These are phyloP conservation scores for Cyclocybe cylindracea DNA, from an alignment of 768 basidiomycete genomes.

Conservation along the genomic window DNA sequence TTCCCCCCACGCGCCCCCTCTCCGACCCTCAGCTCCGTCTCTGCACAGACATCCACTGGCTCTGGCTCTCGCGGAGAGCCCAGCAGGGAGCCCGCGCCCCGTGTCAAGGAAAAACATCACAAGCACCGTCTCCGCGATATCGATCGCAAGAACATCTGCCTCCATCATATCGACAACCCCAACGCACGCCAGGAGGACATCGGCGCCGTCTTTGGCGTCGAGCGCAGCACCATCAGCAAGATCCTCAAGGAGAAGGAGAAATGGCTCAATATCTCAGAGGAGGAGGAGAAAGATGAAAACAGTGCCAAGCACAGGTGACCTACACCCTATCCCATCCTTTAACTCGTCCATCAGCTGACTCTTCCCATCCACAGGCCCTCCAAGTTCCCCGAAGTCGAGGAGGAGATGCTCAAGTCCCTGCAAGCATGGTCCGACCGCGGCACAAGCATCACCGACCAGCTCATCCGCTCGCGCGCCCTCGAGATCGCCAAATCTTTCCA, in stretches of 20 bases:
- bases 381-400: slow-evolving; percentile 81
- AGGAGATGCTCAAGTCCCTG: slow-evolving; percentile 61
- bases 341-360: slow-evolving; percentile 1
- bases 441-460: slow-evolving; percentile 61
- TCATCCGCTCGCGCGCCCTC: slow-evolving; percentile 65
- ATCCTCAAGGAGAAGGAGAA: slow-evolving; percentile 83
- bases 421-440: slow-evolving; percentile 48
- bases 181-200: slow-evolving; percentile 84
- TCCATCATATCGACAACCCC: slow-evolving; percentile 62
- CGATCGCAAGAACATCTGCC: slow-evolving; percentile 76
- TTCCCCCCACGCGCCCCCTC: slow-evolving; percentile 45
- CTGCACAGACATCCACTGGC: slow-evolving; percentile 29
- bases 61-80: slow-evolving; percentile 11
- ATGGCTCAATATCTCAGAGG: slow-evolving; percentile 64
- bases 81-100: slow-evolving; percentile 13
- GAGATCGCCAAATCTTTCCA: slow-evolving; percentile 55
- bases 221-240: slow-evolving; percentile 93
- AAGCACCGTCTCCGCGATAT: slow-evolving; percentile 76
- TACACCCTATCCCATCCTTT: background rate
- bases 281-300: slow-evolving; percentile 55
- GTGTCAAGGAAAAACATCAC: slow-evolving; percentile 49
- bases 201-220: slow-evolving; percentile 72
- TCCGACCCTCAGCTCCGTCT: slow-evolving; percentile 60
- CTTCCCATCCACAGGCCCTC: slow-evolving; percentile 52
- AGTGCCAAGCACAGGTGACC: slow-evolving; percentile 71